phyloP scores from a whole-genome alignment of 75 land plant genomes.

The Pinus tabuliformis region DNA sequence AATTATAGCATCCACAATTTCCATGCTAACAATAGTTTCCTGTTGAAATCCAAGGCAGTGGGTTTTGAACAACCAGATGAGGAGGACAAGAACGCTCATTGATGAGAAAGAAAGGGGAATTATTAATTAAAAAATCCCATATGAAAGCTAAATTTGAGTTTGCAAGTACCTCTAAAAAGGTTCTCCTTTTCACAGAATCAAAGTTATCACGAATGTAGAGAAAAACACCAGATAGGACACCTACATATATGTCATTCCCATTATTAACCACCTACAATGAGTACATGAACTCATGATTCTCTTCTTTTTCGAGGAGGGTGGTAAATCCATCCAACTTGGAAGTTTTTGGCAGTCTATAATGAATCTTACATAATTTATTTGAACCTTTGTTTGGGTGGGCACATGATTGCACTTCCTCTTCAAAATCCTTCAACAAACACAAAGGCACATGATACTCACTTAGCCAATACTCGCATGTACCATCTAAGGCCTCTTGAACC shows the following conservation, averaged over 20 bases:
- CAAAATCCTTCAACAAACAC: too few relatives aligned
- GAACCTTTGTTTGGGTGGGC: too few relatives aligned
- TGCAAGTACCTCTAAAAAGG: constrained; percentile 51
- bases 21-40: constrained; percentile 96
- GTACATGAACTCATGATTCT: too few relatives aligned
- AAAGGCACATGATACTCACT: too few relatives aligned
- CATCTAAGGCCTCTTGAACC: too few relatives aligned
- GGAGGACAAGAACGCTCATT: background rate
- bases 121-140: background rate
- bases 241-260: constrained; percentile 21
- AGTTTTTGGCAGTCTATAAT: too few relatives aligned
- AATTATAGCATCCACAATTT: constrained; percentile 77
- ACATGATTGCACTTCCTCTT: too few relatives aligned
- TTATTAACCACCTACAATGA: background rate
- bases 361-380: too few relatives aligned
- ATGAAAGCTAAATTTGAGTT: background rate
- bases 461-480: too few relatives aligned
- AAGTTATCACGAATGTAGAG: constrained; percentile 76
- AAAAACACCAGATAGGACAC: constrained; percentile 80
- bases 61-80: background rate
- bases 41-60: constrained; percentile 12
- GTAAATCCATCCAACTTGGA: too few relatives aligned
- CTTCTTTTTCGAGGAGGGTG: too few relatives aligned
- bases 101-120: background rate
- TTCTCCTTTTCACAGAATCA: constrained; percentile 44